Base-by-base conservation (phyloP, 2,329 filamentous ascomycete genomes). In the Fusarium austroafricanum region DNA sequence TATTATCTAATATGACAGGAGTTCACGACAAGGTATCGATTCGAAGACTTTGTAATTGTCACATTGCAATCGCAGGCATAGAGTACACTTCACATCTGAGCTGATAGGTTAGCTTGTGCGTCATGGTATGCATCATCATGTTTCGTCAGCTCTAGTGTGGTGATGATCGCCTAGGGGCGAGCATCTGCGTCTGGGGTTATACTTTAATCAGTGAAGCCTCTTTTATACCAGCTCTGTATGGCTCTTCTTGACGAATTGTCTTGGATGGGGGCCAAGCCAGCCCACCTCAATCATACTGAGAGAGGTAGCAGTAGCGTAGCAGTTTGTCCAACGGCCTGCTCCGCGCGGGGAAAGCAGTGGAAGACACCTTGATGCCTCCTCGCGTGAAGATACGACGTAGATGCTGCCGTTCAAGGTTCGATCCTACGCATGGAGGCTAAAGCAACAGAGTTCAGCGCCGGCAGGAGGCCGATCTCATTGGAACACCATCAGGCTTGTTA, bases 401-500 rank as follows among this genome's bases (percentile, higher is more conserved):
- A 68, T 68, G 23, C 49, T 58, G 52, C 61, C 51, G 28, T 54
- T 52, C 53, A 64, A 69, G 56, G 54, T 56, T 68, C 59, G 58
- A 73, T 73, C 66, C 51, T 59, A 49, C 45, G 55, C 29, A 31
- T 15, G 14, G 18, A 58, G 49, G 55, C 69, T 70, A 67, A 55
- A 55, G 38, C 40, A 68, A 64, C 63, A 73, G 50, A 71, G 71
- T 73, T 73, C 65, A 57, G 53, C 55, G 64, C 64, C 68, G 17
- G 56, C 44, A 43, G 43, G 51, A 46, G 59, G 57, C 38, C 55
- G 57, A 68, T 67, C 35, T 31, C n/a, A 52, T 49, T 52, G 55
- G 38, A 49, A 45, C 54, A 35, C 45, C 45, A 53, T 29, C 42
- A 49, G 21, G 21, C 53, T 59, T 42, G 55, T 15, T 46, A 23